Evolutionary conservation across 1,284 basidiomycete species (phyloP), one percentile per base, ranked within the genome.

Genomic region (Tetrapyrgos nigripes): DNA sequence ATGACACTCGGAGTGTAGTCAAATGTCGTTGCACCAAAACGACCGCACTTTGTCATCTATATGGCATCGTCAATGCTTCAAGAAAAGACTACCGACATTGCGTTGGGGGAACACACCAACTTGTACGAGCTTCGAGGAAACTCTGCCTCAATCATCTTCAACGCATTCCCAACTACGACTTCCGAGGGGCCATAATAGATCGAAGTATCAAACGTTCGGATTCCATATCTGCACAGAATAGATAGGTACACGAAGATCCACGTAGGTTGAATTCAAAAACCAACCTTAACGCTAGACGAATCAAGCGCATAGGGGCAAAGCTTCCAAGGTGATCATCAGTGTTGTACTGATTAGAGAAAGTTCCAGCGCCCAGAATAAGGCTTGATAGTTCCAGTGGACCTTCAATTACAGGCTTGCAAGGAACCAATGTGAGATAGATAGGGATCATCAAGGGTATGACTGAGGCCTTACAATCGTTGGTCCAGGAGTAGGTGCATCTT

Each of bases 21-120:
- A 69, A 98, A 97, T 55, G 85, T 81, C 10, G 77, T 76, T 1
- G 77, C 70, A 3, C 94, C 94, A 72, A 92, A 96, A 50, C 96
- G 86, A 24, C 96, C 97, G 61, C 91, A 93, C 76, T 99, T 99
- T n/a, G 96, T 96, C 76, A 95, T 89, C 91, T 93, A n/a, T 40
- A 40, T n/a, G n/a, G n/a, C n/a, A n/a, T n/a, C n/a, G n/a, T n/a
- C n/a, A n/a, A n/a, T n/a, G n/a, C n/a, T n/a, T n/a, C n/a, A n/a
- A n/a, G n/a, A n/a, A n/a, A n/a, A n/a, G n/a, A n/a, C n/a, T n/a
- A n/a, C n/a, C n/a, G n/a, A n/a, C n/a, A n/a, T 8, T 33, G 31
- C 8, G 31, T 8, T 8, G 31, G 31, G 31, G 31, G 14, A 33
- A 65, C 79, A 60, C 69, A 91, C 91, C 72, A 97, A 73, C 66